Percentiles rank a stretch among this genome's conserved stretches.
These are phyloP conservation scores for Blastomyces silverae DNA, from an alignment of 2,329 filamentous ascomycete species.

Conservation along the genomic window DNA sequence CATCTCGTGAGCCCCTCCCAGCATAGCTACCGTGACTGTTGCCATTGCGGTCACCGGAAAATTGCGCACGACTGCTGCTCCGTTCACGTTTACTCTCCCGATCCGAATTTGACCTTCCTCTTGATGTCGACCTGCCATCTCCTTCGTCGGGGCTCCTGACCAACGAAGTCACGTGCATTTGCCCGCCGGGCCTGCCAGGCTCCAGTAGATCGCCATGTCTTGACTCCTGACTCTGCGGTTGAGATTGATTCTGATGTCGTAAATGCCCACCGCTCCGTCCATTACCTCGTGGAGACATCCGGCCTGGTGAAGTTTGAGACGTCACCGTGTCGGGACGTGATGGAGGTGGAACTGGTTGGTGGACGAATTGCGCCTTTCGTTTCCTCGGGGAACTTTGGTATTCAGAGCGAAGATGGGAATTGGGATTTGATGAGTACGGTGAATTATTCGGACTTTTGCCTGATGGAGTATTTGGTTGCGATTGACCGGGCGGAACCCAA, in stretches of 20 bases:
- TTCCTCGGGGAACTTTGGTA: constrained; percentile 74
- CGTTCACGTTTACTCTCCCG: background rate
- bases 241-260: constrained; percentile 59
- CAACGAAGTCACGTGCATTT: constrained; percentile 13
- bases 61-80: background rate
- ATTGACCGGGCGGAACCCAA: constrained; percentile 73
- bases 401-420: constrained; percentile 49
- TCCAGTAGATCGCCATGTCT: constrained; percentile 10
- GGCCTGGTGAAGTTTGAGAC: constrained; percentile 46
- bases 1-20: background rate
- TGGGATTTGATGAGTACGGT: constrained; percentile 40
- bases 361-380: constrained; percentile 61
- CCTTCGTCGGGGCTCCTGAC: background rate
- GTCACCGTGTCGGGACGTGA: constrained; percentile 46
- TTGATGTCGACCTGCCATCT: background rate
- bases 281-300: constrained; percentile 47
- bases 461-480: constrained; percentile 65
- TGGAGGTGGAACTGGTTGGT: constrained; percentile 47
- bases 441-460: constrained; percentile 57
- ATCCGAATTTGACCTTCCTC: constrained; percentile 6
- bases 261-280: constrained; percentile 54
- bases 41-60: constrained; percentile 8
- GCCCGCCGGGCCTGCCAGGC: constrained; percentile 9
- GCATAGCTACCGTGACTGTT: constrained; percentile 2
- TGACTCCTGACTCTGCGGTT: constrained; percentile 35